phyloP scores from a whole-genome alignment of 192 early-diverging fungal genomes.

The Phlyctochytrium arcticum region DNA sequence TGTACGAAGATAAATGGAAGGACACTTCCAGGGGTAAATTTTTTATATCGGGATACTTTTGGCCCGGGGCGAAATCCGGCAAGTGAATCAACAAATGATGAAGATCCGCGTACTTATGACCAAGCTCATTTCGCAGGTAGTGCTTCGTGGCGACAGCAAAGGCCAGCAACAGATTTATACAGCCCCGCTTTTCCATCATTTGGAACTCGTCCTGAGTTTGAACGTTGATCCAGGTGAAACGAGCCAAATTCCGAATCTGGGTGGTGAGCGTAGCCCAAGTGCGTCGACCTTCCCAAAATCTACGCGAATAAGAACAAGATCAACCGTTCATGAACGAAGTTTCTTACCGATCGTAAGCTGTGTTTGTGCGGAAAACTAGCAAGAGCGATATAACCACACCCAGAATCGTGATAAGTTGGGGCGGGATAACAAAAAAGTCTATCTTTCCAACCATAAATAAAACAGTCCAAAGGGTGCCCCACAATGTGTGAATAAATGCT shows the following conservation, averaged over 20 bases:
- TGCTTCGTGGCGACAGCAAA: slow-evolving; percentile 80
- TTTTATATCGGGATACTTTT: slow-evolving; percentile 19
- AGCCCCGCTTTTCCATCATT: slow-evolving; percentile 56
- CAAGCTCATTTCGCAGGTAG: slow-evolving; percentile 73
- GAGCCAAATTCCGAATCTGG: slow-evolving; percentile 70
- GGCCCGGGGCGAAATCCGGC: slow-evolving; percentile 48
- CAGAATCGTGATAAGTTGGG: slow-evolving; percentile 37
- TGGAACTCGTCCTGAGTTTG: slow-evolving; percentile 8
- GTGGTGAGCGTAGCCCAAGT: slow-evolving; percentile 71
- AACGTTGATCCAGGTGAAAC: slow-evolving; percentile 69
- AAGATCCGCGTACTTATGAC: slow-evolving; percentile 65
- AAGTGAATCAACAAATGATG: slow-evolving; percentile 60
- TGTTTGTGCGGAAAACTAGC: slow-evolving; percentile 81
- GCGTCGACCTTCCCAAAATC: slow-evolving; percentile 79
- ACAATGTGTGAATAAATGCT: slow-evolving; percentile 14
- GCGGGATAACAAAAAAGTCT: slow-evolving; percentile 28
- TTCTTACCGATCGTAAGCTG: slow-evolving; percentile 24
- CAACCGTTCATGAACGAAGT: not conserved
- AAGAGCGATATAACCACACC: slow-evolving; percentile 53
- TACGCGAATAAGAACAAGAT: not conserved
- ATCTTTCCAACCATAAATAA: slow-evolving; percentile 10
- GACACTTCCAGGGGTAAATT: slow-evolving; percentile 41
- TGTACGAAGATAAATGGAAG: slow-evolving; percentile 31
- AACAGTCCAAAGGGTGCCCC: slow-evolving; percentile 29
- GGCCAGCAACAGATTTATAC: slow-evolving; percentile 74